These are phyloP conservation scores for Thecaphora thlaspeos DNA, from an alignment of 1,284 basidiomycete genomes.

Conservation along the genomic window DNA sequence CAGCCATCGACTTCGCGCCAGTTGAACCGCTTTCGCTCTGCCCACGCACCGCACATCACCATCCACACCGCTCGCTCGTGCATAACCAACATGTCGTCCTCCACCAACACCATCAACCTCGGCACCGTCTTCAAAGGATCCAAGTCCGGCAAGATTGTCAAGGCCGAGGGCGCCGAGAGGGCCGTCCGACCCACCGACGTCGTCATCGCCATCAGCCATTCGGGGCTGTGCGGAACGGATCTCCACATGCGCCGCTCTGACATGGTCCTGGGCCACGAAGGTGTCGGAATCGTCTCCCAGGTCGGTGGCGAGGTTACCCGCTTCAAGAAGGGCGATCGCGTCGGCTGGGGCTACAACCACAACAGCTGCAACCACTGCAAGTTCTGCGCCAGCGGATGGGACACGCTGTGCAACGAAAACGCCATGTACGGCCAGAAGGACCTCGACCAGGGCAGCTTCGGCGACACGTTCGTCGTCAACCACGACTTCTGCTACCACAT, in stretches of 20 bases:
- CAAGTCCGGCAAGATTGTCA: conserved; percentile 44
- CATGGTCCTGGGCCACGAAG: conserved; percentile 53
- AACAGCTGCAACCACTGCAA: conserved; percentile 44
- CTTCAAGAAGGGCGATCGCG: conserved; percentile 49
- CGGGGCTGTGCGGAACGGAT: conserved; percentile 53
- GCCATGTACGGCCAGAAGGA: conserved; percentile 42
- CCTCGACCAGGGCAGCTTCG: conserved; percentile 47
- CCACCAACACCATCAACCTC: conserved; percentile 20
- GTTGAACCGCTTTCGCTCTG: too few relatives aligned
- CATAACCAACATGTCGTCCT: not conserved
- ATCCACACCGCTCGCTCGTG: too few relatives aligned
- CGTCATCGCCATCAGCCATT: conserved; percentile 51
- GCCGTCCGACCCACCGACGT: conserved; percentile 36
- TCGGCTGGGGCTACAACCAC: conserved; percentile 55
- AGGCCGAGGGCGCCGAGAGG: conserved; percentile 25
- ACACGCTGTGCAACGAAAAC: conserved; percentile 46
- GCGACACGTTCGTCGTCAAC: conserved; percentile 50
- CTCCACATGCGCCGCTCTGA: conserved; percentile 43
- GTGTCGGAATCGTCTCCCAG: conserved; percentile 50
- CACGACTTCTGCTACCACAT: conserved; percentile 48
- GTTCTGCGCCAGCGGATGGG: conserved; percentile 45
- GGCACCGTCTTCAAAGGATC: conserved; percentile 52
- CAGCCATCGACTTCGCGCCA: too few relatives aligned
- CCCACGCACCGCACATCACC: not conserved
- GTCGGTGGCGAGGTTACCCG: conserved; percentile 39